Base-by-base conservation (phyloP, 1,139 yeast species). In the Protomyces macrosporus region DNA sequence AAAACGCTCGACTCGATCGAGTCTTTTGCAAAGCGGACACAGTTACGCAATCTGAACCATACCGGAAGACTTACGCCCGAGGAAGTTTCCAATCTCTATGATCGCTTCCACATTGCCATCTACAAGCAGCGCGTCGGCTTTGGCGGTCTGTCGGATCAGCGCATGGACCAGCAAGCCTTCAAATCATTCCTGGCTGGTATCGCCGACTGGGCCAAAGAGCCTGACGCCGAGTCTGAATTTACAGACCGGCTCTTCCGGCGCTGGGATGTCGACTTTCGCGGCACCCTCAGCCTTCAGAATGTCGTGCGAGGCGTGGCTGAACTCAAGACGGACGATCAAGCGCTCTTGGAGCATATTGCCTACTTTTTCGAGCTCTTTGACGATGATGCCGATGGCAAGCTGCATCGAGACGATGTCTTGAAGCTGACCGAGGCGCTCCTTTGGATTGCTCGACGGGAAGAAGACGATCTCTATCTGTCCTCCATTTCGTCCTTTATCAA, bases 401-500 rank as follows among this genome's bases (percentile, higher is more conserved):
- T 93, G 59, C 86, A 85, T 69, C 79, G 93, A 60, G 97, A 90
- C 67, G 88, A 88, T 0, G 88, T 93, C 6, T 77, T 93, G 63
- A 85, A 85, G 69, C 82, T 91, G 68, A 90, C 97, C 0, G 98
- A 93, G 72, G 97, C 93, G 60, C 75, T 93, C 58, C 76, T 93
- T 32, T 87, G 84, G 70, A 79, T 93, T 40, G 91, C 97, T 0
- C 80, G 87, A 42, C 96, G 97, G 40, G 55, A 45, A 35, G 30
- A 6, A 10, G 67, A 60, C 6, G 65, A 60, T 32, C 66, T 68
- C 55, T 93, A 90, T 71, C 78, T 93, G 40, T 82, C 90, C 1
- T 95, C 97, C 0, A 95, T 96, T 3, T 88, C 96, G 67, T 84
- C 83, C 33, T 93, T 93, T 70, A 83, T 93, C 64, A 90, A 89